Base-by-base conservation (phyloP, 1,284 basidiomycete species). In the Trichosporon sp. region DNA sequence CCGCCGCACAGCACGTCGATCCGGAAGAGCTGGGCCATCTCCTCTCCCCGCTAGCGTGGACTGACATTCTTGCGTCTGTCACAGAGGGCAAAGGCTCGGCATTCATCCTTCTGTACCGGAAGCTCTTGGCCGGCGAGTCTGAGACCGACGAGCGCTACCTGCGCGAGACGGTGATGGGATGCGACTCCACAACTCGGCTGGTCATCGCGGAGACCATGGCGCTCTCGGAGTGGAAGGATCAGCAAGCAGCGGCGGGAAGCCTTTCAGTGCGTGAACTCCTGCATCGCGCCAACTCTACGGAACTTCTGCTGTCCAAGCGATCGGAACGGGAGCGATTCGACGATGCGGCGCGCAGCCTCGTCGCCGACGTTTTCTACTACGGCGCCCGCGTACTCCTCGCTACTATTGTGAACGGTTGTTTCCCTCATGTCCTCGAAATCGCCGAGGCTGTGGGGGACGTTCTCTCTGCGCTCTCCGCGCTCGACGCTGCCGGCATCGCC, bases 111-210 rank as follows among this genome's bases (percentile, higher is more conserved):
- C 84, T 86, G 35, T 89, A 91, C 75, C 3, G 38, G 8, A 84
- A 86, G 5, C 25, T 35, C 35, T 79, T 81, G 13, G 83, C 92
- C 56, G 91, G 89, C 78, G 79, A 78, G 18, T 71, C 66, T 18
- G 23, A 83, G 68, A 76, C 68, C 85, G 80, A 25, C 1, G 62
- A 44, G 9, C 23, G 51, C 1, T 79, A 89, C 64, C 85, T 88
- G 29, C 92, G 92, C 91, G 85, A 91, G 80, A 85, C 86, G 51
- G 87, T 91, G 9, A 92, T 92, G 91, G 91, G 92, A n/a, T 92
- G 91, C 84, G 90, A 91, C 75, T 91, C 91, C 81, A 77, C 75
- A 0, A 77, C 76, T 73, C 88, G 92, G 58, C 90, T 90, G 83
- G 91, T 90, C 12, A 85, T 92, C 56, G 89, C 91, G 4, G 88